Evolutionary conservation across 495 filamentous ascomycete genomes (phyloP), one percentile per base, ranked within the genome.

Genomic region (Aspergillus bridgeri): DNA sequence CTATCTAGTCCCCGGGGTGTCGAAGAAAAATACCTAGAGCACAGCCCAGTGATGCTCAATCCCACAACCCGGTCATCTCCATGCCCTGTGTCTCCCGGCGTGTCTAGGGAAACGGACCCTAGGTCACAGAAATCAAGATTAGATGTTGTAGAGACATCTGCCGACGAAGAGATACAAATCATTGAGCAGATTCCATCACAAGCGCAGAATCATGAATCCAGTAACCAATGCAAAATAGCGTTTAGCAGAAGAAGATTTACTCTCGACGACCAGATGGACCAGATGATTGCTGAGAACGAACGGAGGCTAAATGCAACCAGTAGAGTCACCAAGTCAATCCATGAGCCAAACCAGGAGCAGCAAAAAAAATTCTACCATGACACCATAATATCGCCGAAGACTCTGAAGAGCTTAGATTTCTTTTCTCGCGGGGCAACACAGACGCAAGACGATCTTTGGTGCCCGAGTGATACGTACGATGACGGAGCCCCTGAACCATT

Each of bases 251-350:
- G 57, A 29, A 56, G 50, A 9, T 66, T 62, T 22, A 65, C 60
- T 0, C 51, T 66, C 43, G 65, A 67, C 33, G 62, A 64, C 24
- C 58, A 65, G 56, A 17, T 58, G 9, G 57, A 58, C 38, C 55
- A 51, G 18, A 42, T 57, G 19, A 38, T 53, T 23, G 56, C 56
- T 42, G 60, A 58, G 24, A 47, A 52, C 18, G 47, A 62, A 13
- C 47, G 60, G 1, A 62, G 29, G 42, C 42, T 57, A 13, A n/a
- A 24, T 51, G 22, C 17, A 20, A 18, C 33, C 23, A 38, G 17
- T 3, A 38, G 33, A 2, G 33, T 38, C 11, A 15, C 6, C 9
- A 15, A 2, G 33, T 38, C 1, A 3, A 11, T 13, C 33, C 1
- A 38, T 38, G 33, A 15, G 13, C 1, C 9, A 15, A 15, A 15